These are phyloP conservation scores for Murraya paniculata DNA, from an alignment of 345 rosid genomes.

Conservation along the genomic window DNA sequence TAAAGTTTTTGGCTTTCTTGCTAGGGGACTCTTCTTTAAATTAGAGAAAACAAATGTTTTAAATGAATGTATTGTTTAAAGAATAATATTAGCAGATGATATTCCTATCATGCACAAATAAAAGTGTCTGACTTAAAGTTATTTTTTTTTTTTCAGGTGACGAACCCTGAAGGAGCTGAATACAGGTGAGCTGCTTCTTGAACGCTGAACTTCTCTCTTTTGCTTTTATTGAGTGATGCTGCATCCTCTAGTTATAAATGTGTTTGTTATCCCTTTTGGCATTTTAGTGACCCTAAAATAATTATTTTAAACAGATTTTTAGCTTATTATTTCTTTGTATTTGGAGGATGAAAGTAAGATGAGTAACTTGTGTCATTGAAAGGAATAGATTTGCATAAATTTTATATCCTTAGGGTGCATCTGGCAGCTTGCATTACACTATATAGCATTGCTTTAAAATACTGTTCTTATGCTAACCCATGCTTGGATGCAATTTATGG, in stretches of 20 bases:
- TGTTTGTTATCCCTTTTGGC: neutral
- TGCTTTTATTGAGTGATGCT: conserved; percentile 1
- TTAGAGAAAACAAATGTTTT: neutral
- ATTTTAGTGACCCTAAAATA: neutral
- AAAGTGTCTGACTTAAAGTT: conserved; percentile 7
- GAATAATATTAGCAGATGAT: neutral
- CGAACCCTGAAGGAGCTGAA: conserved; percentile 44
- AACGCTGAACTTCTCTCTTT: conserved; percentile 2
- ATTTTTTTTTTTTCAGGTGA: conserved; percentile 46
- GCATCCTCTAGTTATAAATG: neutral
- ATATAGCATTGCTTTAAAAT: too few relatives aligned
- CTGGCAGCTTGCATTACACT: too few relatives aligned
- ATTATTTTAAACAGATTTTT: neutral
- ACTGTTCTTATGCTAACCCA: too few relatives aligned
- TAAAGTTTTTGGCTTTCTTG: neutral
- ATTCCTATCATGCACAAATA: neutral
- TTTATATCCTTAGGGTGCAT: neutral
- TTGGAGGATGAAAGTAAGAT: neutral
- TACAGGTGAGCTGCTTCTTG: conserved; percentile 35
- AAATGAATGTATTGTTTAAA: neutral
- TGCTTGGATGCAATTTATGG: too few relatives aligned
- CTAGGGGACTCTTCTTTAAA: neutral
- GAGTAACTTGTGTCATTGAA: neutral
- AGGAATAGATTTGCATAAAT: neutral
- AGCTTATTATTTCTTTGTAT: neutral